Percentiles rank a stretch among this genome's conserved stretches.
These are phyloP conservation scores for Gaeumannomyces sp. DNA, from an alignment of 2,329 filamentous ascomycete genomes.

Conservation along the genomic window DNA sequence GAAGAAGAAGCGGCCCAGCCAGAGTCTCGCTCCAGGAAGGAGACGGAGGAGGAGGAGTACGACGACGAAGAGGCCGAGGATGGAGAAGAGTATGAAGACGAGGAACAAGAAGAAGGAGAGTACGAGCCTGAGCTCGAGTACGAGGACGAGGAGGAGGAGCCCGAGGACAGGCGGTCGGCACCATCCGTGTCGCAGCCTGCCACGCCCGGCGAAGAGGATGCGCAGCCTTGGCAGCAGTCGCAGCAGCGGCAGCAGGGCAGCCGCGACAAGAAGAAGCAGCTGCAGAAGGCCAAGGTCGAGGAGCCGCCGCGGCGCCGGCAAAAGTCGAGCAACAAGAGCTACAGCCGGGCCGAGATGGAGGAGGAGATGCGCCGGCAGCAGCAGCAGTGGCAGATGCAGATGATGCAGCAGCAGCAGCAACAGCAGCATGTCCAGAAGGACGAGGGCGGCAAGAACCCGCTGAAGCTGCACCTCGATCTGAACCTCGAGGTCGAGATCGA, in stretches of 20 bases:
- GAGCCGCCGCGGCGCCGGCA: constrained; percentile 18
- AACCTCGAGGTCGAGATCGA: constrained; percentile 77
- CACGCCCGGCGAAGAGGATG: constrained; percentile 24
- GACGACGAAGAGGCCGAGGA: constrained; percentile 17
- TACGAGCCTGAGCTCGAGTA: constrained; percentile 10
- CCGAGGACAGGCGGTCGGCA: constrained; percentile 13
- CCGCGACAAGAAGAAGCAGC: constrained; percentile 19
- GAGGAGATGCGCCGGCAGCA: constrained; percentile 18
- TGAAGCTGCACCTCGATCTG: constrained; percentile 65
- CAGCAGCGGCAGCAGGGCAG: constrained; percentile 20
- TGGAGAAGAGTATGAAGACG: constrained; percentile 13
- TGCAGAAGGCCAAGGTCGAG: constrained; percentile 20
- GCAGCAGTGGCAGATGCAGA: constrained; percentile 23
- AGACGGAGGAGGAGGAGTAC: constrained; percentile 20
- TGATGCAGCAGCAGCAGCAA: constrained; percentile 23
- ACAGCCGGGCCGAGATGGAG: constrained; percentile 13
- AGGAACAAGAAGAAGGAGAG: constrained; percentile 14
- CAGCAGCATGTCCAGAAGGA: constrained; percentile 28
- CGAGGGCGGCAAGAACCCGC: constrained; percentile 47
- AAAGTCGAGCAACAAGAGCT: constrained; percentile 17
- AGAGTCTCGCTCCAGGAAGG: constrained; percentile 16
- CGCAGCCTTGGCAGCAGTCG: constrained; percentile 25
- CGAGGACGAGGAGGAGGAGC: constrained; percentile 20
- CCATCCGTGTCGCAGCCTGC: constrained; percentile 23
- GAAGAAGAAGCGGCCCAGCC: constrained; percentile 12